Conservation (phyloP, 2,329 filamentous ascomycete species). For the Reticulascus tulasneorum region DNA sequence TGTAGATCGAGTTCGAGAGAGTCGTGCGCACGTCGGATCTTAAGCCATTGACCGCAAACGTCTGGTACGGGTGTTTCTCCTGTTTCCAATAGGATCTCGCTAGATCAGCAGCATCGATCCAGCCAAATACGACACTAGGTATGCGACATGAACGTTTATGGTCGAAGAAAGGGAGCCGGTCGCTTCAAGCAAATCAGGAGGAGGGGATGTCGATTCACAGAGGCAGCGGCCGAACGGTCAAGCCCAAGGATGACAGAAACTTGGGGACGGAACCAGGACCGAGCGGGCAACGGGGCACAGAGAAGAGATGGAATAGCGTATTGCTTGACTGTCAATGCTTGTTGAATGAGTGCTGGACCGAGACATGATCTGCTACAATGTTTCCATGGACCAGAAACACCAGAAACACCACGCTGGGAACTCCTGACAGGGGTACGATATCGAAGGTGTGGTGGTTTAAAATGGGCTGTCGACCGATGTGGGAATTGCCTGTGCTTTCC, state of each 20-base stretch:
- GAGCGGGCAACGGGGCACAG: conserved; percentile 2
- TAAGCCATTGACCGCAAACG: not conserved
- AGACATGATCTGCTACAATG: conserved; percentile 36
- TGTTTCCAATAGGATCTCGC: too few relatives aligned
- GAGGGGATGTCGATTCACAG: conserved; percentile 1
- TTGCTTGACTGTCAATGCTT: conserved; percentile 12
- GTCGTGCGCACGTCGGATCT: not conserved
- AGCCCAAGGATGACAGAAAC: conserved; percentile 8
- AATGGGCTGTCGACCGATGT: too few relatives aligned
- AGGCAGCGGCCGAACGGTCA: conserved; percentile 11
- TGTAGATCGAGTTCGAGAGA: conserved; percentile 9
- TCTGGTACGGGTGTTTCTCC: too few relatives aligned
- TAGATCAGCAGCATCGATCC: conserved; percentile 5
- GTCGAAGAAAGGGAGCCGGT: conserved; percentile 2
- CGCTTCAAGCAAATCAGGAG: conserved; percentile 1
- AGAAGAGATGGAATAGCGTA: conserved; percentile 8
- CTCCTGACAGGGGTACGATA: conserved; percentile 12
- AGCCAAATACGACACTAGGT: conserved; percentile 2
- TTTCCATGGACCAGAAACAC: conserved; percentile 1
- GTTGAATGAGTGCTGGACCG: conserved; percentile 20
- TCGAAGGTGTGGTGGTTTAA: conserved; percentile 6
- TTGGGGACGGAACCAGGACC: conserved; percentile 9
- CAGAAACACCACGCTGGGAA: conserved; percentile 1
- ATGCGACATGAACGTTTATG: conserved; percentile 10
- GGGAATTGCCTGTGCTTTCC: not conserved